Base-by-base conservation (phyloP, 192 early-diverging fungal species). In the Oehlia diaphana region DNA sequence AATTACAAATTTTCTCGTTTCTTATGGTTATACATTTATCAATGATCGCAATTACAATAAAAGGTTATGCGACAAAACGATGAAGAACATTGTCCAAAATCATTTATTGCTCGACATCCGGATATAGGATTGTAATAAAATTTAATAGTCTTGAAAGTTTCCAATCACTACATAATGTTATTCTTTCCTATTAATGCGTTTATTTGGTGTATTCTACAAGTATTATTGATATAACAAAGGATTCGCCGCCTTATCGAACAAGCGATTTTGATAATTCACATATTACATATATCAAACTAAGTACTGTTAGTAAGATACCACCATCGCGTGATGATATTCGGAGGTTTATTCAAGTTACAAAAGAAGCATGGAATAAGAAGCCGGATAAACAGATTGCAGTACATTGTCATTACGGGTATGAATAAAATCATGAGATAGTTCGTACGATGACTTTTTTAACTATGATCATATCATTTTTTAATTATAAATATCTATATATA, bases 351-450 rank as follows among this genome's bases (percentile, higher is more conserved):
- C 44, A 73, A 6, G 67, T 86, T 3, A 85, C 83, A 9, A 79
- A 77, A 4, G 61, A 70, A 2, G 88, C 87, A 35, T 87, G 89
- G 86, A 67, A 65, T 16, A 82, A 86, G n/a, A 85, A 82, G 5
- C 84, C 86, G 61, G 85, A 84, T 44, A 80, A 83, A 13, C 87
- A 90, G n/a, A 86, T 90, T 39, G 89, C 87, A 6, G 87, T 90
- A 1, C 89, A 90, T 73, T 90, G 89, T 80, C 89, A 90, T 71
- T 90, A 90, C 81, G 89, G 89, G 88, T 87, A 83, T 47, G 44
- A 47, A 2, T 47, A 10, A 47, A 47, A 47, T 12, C 10, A 12
- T 47, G 44, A 12, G 44, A 47, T 47, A 12, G 9, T 47, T 47
- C 44, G 10, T 47, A 47, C 10, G 44, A 4, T 63, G 7, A 26